Percentiles rank a stretch among this genome's conserved stretches.
Evolutionary conservation across 2,329 filamentous ascomycete genomes (phyloP).

Genomic region (Diaporthe amygdali): DNA sequence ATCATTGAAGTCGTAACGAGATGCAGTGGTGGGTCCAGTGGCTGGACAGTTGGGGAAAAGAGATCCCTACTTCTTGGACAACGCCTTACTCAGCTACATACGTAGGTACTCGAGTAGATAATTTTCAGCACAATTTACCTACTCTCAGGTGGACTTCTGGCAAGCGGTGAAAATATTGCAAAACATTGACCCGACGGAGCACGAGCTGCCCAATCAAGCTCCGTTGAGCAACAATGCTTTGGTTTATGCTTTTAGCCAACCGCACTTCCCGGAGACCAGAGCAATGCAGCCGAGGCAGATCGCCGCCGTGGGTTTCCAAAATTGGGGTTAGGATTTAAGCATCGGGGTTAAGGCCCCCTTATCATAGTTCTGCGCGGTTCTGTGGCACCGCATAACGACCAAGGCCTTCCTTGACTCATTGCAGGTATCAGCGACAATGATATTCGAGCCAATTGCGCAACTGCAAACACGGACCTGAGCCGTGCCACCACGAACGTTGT

Average conservation of each 20-base stretch:
- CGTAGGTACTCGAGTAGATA: too few species aligned
- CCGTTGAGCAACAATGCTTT: not conserved
- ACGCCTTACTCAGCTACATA: not conserved
- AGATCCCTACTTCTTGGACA: not conserved
- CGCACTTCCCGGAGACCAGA: not conserved
- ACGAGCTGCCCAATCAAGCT: not conserved
- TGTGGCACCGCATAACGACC: not conserved
- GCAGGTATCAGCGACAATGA: not conserved
- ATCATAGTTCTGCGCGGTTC: not conserved
- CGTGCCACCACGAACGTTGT: not conserved
- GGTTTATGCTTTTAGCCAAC: not conserved
- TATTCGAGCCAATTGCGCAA: not conserved
- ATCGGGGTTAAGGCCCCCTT: constrained; percentile 1
- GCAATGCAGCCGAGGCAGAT: not conserved
- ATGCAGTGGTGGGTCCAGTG: not conserved
- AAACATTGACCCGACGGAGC: not conserved
- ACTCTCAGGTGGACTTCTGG: not conserved
- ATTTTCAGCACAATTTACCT: not conserved
- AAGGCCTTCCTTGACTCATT: not conserved
- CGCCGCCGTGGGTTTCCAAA: not conserved
- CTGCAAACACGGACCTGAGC: not conserved
- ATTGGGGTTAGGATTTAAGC: constrained; percentile 17
- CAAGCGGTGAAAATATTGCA: not conserved
- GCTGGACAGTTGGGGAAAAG: not conserved
- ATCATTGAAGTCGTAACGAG: not conserved